These are phyloP conservation scores for Ustilago trichophora DNA, from an alignment of 1,284 basidiomycete genomes.

Conservation along the genomic window DNA sequence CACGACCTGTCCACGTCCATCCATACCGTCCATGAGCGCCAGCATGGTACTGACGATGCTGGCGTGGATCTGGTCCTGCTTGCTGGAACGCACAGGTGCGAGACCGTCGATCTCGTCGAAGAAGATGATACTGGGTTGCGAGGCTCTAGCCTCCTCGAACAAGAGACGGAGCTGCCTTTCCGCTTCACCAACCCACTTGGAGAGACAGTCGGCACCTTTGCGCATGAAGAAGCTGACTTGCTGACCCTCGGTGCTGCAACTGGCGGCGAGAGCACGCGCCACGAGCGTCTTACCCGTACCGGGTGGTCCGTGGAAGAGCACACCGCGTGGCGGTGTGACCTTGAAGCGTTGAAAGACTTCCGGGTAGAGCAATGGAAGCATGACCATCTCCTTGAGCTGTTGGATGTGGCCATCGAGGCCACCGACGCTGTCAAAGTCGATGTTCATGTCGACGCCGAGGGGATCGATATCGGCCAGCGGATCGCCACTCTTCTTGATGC, in stretches of 20 bases:
- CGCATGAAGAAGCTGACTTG: slow-evolving; percentile 99
- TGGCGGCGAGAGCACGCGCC: slow-evolving; percentile 92
- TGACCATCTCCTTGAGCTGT: slow-evolving; percentile 97
- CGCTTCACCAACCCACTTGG: slow-evolving; percentile 99
- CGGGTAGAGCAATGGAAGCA: slow-evolving; percentile 92
- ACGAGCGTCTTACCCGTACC: slow-evolving; percentile 66
- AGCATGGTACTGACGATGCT: slow-evolving; percentile 95
- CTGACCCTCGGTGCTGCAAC: slow-evolving; percentile 86
- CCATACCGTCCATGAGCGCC: slow-evolving; percentile 99
- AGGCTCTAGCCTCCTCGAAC: slow-evolving; percentile 93
- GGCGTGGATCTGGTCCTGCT: slow-evolving; percentile 99
- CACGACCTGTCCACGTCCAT: slow-evolving; percentile 92
- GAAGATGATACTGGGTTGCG: slow-evolving; percentile 94
- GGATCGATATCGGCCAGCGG: slow-evolving; percentile 97
- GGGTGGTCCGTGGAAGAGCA: slow-evolving; percentile 78
- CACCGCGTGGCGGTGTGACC: slow-evolving; percentile 93
- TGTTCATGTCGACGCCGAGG: slow-evolving; percentile 88
- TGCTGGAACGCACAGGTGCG: slow-evolving; percentile 94
- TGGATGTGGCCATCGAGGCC: slow-evolving; percentile 96
- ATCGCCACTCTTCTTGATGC: slow-evolving; percentile 63
- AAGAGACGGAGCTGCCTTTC: slow-evolving; percentile 93
- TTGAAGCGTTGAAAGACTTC: slow-evolving; percentile 96
- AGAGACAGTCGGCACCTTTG: slow-evolving; percentile 96
- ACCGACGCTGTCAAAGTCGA: slow-evolving; percentile 97
- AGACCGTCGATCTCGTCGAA: slow-evolving; percentile 99